Conservation (phyloP, 805 yeast species). For the Wickerhamomyces mucosus region DNA sequence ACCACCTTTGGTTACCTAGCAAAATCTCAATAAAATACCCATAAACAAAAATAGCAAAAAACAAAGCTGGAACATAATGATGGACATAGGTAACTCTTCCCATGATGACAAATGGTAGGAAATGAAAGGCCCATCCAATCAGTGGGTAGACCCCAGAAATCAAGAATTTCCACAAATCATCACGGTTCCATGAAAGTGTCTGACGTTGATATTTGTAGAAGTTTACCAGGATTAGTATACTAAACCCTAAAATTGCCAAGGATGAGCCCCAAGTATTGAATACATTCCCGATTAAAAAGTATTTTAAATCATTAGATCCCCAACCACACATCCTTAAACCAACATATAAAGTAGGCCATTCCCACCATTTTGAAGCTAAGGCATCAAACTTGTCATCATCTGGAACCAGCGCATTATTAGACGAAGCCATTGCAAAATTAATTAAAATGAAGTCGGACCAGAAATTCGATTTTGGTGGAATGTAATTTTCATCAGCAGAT, state of each 20-base stretch:
- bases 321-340: conserved; percentile 76
- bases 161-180: conserved; percentile 30
- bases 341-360: conserved; percentile 70
- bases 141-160: conserved; percentile 78
- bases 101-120: conserved; percentile 83
- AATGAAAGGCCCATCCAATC: conserved; percentile 86
- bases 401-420: conserved; percentile 74
- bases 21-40: conserved; percentile 23
- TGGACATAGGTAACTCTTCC: conserved; percentile 95
- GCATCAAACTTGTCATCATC: conserved; percentile 67
- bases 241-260: conserved; percentile 39
- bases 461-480: conserved; percentile 62
- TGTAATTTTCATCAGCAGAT: conserved; percentile 39
- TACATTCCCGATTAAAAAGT: conserved; percentile 66
- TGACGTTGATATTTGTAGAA: conserved; percentile 67
- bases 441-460: conserved; percentile 64
- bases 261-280: conserved; percentile 72
- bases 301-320: conserved; percentile 45
- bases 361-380: conserved; percentile 69
- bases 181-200: conserved; percentile 32
- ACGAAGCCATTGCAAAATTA: conserved; percentile 81
- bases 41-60: conserved; percentile 77
- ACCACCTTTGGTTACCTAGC: conserved; percentile 15
- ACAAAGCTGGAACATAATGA: conserved; percentile 91
- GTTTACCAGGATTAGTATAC: conserved; percentile 29